Conservation (phyloP, 2,329 filamentous ascomycete genomes). For the Ceratocystis destructans region DNA sequence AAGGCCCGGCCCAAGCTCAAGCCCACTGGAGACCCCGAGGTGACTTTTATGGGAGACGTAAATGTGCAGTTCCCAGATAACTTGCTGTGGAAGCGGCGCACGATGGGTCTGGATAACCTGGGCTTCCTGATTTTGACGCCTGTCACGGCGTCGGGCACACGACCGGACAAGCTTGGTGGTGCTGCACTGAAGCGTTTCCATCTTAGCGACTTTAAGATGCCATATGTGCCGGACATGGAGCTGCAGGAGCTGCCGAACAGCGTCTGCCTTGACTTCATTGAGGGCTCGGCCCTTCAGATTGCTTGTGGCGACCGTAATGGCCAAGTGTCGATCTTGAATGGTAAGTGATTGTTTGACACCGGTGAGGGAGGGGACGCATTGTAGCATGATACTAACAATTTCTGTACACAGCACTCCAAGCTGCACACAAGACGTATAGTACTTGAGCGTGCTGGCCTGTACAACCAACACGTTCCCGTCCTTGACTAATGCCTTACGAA, state of each 20-base stretch:
- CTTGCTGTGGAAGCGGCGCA: slow-evolving; percentile 87
- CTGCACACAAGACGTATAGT: slow-evolving; percentile 25
- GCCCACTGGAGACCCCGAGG: slow-evolving; percentile 29
- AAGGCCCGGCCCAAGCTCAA: slow-evolving; percentile 21
- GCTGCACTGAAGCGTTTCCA: slow-evolving; percentile 61
- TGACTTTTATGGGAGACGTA: slow-evolving; percentile 69
- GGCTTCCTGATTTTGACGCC: slow-evolving; percentile 72
- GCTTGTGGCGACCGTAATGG: slow-evolving; percentile 49
- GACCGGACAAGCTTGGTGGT: slow-evolving; percentile 41
- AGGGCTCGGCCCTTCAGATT: slow-evolving; percentile 48
- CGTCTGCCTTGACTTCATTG: slow-evolving; percentile 47
- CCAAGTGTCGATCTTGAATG: slow-evolving; percentile 40
- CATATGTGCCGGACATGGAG: slow-evolving; percentile 77
- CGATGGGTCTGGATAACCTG: slow-evolving; percentile 68
- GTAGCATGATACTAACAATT: slow-evolving; percentile 12
- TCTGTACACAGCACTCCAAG: slow-evolving; percentile 25
- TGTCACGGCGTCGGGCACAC: slow-evolving; percentile 32
- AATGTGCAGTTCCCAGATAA: slow-evolving; percentile 97
- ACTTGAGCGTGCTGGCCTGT: background rate
- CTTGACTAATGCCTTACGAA: slow-evolving; percentile 10
- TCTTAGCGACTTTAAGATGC: slow-evolving; percentile 66
- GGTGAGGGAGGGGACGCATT: no score
- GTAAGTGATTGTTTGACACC: slow-evolving; percentile 29
- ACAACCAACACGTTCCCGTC: background rate
- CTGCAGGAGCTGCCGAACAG: slow-evolving; percentile 87